Base-by-base conservation (phyloP, 108 stramenopile genomes). In the Ochromonas danica region DNA sequence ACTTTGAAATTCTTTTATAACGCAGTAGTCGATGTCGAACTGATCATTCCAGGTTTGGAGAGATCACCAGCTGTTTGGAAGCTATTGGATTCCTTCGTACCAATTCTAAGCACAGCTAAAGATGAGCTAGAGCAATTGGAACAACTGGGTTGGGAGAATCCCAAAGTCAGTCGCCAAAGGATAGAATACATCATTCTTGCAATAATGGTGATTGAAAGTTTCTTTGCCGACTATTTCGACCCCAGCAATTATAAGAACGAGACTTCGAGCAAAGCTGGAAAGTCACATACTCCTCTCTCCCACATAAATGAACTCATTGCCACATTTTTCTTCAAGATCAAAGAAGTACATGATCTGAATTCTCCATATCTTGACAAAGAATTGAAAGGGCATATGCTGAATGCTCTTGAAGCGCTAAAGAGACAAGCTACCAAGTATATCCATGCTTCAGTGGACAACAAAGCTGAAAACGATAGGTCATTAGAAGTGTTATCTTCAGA, bases 1-100 rank as follows among this genome's bases (percentile, higher is more conserved):
- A 35, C 70, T 22, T 30, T 27, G 39, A 60, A 62, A 62, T 62
- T 83, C 10, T 80, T 83, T 43, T 71, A 31, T 60, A 61, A 83
- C 10, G 39, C 79, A 22, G 38, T 79, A 39, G 35, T 83, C 1
- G 82, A 83, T 45, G 82, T 83, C 17, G 82, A 83, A 43, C 65
- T 83, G 40, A 57, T 6, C 25, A 72, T 83, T 1, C 71, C 71
- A 43, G 79, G 65, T 30, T 61, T 83, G 43, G 36, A 14, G n/a
- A 0, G 38, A 41, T 27, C 0, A 10, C 3, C 39, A 38, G 60
- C 41, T n/a, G 38, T 80, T 25, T 83, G 79, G 79, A 1, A 57
- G 28, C n/a, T 71, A 33, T 0, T 83, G 35, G 42, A 51, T 0
- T 70, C 79, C 10, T 1, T 33, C 6, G 0, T 6, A 42, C 3